Base-by-base conservation (phyloP, 75 land plant genomes). In the Sequoia sempervirens region DNA sequence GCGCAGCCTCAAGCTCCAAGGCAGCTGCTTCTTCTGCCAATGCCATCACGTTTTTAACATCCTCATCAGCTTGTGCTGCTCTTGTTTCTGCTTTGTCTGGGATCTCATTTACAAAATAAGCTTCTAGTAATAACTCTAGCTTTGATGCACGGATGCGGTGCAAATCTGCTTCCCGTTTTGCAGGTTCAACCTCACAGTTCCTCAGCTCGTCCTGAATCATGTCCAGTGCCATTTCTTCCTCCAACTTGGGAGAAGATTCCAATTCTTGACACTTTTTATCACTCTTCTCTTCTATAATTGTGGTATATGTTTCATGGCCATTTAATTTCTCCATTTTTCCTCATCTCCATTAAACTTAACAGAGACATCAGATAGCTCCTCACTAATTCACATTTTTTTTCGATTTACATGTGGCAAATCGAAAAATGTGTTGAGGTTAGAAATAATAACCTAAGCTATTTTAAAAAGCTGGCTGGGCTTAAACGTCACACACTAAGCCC, bases 11-110 rank as follows among this genome's bases (percentile, higher is more conserved):
- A 18, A 98, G 81, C 86, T 98, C 99, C 90, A 90, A 76, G 41
- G 99, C 98, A 83, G 96, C 94, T 82, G 99, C 98, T 80, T 94
- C 87, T 85, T 96, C 99, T 9, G 99, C 99, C 54, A 93, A 82
- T 61, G 93, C 88, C 99, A 96, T 98, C 73, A 95, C 90, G n/a
- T 92, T 87, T 64, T 93, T 92, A 28, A 98, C 99, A 28, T 94
- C 99, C 56, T 96, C 94, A 61, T 98, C 99, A 12, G 97, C 98
- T 85, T 87, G 92, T 56, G 81, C 82, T 52, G 96, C 94, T 81
- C 86, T 84, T 61, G 87, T 66, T 81, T 88, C 91, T 34, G 93
- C 91, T 76, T 81, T 87, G 82, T 91, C 94, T 15, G 96, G 95
- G 81, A 84, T 83, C 46, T 88, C 89, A 61, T 69, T 89, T 84